Percentiles rank a stretch among this genome's conserved stretches.
phyloP scores from a whole-genome alignment of 345 rosid genomes.

The Punica granatum region DNA sequence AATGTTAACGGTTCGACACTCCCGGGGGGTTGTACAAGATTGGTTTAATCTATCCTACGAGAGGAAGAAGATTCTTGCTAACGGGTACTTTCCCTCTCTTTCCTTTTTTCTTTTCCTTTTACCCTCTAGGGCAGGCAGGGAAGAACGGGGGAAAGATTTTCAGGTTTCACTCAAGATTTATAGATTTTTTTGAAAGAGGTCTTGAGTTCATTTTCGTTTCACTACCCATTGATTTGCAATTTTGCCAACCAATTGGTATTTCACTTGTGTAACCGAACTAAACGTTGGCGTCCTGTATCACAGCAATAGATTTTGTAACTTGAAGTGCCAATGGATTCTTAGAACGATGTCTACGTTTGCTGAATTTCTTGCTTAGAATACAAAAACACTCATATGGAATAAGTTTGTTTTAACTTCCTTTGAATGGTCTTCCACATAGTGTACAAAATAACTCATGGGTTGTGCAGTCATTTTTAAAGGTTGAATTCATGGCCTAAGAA shows the following conservation, averaged over 20 bases:
- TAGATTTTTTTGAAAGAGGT: conserved; percentile 37
- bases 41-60: conserved; percentile 29
- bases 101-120: conserved; percentile 21
- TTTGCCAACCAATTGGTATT: background rate
- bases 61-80: conserved; percentile 28
- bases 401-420: conserved; percentile 1
- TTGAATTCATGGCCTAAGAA: background rate
- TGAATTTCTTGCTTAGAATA: background rate
- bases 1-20: conserved; percentile 20
- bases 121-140: conserved; percentile 28
- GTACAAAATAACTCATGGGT: background rate
- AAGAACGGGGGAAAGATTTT: conserved; percentile 36
- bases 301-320: conserved; percentile 5
- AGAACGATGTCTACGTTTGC: background rate
- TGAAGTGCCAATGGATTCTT: background rate
- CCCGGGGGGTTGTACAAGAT: conserved; percentile 30
- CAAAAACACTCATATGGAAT: background rate
- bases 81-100: conserved; percentile 46
- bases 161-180: conserved; percentile 54
- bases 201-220: conserved; percentile 19
- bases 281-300: background rate
- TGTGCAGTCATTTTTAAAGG: background rate
- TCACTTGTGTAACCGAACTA: background rate
- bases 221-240: conserved; percentile 5
- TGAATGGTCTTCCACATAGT: background rate